Evolutionary conservation across 768 basidiomycete genomes (phyloP), one percentile per base, ranked within the genome.

Genomic region (Lentinula sp.): DNA sequence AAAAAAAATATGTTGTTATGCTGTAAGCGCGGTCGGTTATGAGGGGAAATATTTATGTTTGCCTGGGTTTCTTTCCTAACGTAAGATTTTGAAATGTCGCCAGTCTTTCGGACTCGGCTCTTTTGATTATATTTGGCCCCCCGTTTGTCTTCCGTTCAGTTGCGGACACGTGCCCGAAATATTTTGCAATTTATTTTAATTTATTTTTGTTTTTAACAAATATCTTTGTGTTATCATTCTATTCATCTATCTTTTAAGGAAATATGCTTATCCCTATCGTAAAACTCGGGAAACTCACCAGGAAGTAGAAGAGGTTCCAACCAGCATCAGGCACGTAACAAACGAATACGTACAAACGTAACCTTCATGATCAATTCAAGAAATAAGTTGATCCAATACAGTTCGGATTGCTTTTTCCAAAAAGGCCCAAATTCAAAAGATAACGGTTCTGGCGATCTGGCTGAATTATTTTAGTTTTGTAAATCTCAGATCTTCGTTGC

Each of bases 21-120:
- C 32, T 39, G 51, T 53, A 53, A 53, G 51, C 51, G 51, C 32
- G 51, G 42, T 43, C 58, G 46, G 58, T 59, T 59, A 59, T 35
- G 45, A 35, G 31, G 42, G 16, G 34, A 31, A 35, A 46, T 45
- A 23, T 59, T 50, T 59, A 35, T 59, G 57, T 46, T 57, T 45
- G 46, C 45, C 58, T 46, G 35, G 45, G 28, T 28, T 50, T 50
- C 58, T 48, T 59, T 10, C 42, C n/a, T 49, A 16, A 49, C 35
- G 58, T 59, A 50, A 59, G 35, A 49, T 53, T 15, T 48, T 48
- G 45, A 28, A 59, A 45, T 56, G 32, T 57, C 11, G 58, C 58
- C 58, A 59, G 23, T 59, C 48, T 50, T n/a, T 23, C 58, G 58
- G 58, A 46, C 48, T 59, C 58, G 58, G 58, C 45, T 34, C 34